Conservation (phyloP, 768 basidiomycete species). For the Kwoniella botswanensis region DNA sequence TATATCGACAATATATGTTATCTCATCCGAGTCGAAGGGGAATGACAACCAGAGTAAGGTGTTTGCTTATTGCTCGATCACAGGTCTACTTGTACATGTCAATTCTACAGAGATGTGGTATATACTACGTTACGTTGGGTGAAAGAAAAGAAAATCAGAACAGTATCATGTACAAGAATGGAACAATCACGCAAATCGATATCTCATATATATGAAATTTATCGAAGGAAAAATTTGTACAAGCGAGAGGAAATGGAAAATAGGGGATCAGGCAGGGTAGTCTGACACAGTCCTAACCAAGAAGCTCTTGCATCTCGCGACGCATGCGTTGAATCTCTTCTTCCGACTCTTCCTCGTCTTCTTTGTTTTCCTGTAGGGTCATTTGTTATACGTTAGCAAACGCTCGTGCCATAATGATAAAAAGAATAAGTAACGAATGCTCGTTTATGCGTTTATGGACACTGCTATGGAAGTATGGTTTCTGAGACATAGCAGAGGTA, state of each 20-base stretch:
- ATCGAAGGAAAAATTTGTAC: no score
- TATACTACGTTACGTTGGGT: background rate
- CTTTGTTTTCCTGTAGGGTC: slow-evolving; percentile 64
- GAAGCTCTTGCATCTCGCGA: slow-evolving; percentile 81
- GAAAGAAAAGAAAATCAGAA: no score
- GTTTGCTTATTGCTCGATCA: background rate
- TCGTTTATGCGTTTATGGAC: background rate
- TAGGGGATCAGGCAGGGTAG: no score
- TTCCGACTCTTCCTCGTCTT: slow-evolving; percentile 74
- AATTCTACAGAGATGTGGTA: background rate
- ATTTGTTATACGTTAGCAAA: background rate
- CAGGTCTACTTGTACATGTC: slow-evolving; percentile 2
- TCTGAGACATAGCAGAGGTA: background rate
- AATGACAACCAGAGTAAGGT: no score
- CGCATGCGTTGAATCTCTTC: slow-evolving; percentile 88
- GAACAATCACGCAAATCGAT: no score
- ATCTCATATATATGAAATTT: no score
- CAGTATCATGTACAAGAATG: no score
- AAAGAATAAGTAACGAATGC: no score
- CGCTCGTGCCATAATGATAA: no score
- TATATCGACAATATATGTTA: background rate
- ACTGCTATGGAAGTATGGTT: background rate
- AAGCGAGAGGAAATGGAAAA: no score
- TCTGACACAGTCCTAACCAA: slow-evolving; percentile 62
- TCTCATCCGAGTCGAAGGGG: no score